These are phyloP conservation scores for Aspergillus nanangensis DNA, from an alignment of 495 filamentous ascomycete genomes.

Conservation along the genomic window DNA sequence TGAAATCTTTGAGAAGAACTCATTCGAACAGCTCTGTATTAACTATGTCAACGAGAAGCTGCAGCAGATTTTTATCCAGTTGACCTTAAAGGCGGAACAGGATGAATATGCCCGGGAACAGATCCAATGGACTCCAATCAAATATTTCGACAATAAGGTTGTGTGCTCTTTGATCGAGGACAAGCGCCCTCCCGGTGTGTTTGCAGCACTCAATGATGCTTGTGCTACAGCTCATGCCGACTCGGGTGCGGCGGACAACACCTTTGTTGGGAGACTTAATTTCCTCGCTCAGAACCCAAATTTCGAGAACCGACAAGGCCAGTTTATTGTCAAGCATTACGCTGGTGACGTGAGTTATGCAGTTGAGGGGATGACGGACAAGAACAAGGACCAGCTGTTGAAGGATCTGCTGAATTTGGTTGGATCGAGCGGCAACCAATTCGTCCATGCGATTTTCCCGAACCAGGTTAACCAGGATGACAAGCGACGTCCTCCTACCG, in stretches of 20 bases:
- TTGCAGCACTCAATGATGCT: conserved; percentile 94
- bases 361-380: conserved; percentile 96
- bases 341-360: conserved; percentile 96
- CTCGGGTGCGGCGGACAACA: conserved; percentile 87
- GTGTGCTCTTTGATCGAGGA: conserved; percentile 98
- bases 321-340: conserved; percentile 98
- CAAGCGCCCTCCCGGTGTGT: conserved; percentile 85
- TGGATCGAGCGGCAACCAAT: conserved; percentile 74
- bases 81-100: conserved; percentile 95
- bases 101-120: conserved; percentile 96
- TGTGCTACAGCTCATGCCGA: conserved; percentile 97
- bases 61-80: conserved; percentile 98
- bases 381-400: conserved; percentile 97
- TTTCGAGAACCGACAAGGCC: conserved; percentile 87
- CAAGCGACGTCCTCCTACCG: conserved; percentile 87
- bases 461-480: conserved; percentile 94
- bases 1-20: conserved; percentile 99
- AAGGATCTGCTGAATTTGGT: conserved; percentile 92
- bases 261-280: conserved; percentile 89
- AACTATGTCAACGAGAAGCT: conserved; percentile 99
- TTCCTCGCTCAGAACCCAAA: conserved; percentile 83
- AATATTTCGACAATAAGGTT: conserved; percentile 99
- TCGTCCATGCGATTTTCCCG: conserved; percentile 85
- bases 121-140: conserved; percentile 98
- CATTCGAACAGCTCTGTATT: conserved; percentile 98